Conservation (phyloP, 163 green algal species). For the Coccomyxa subellipsoidea region DNA sequence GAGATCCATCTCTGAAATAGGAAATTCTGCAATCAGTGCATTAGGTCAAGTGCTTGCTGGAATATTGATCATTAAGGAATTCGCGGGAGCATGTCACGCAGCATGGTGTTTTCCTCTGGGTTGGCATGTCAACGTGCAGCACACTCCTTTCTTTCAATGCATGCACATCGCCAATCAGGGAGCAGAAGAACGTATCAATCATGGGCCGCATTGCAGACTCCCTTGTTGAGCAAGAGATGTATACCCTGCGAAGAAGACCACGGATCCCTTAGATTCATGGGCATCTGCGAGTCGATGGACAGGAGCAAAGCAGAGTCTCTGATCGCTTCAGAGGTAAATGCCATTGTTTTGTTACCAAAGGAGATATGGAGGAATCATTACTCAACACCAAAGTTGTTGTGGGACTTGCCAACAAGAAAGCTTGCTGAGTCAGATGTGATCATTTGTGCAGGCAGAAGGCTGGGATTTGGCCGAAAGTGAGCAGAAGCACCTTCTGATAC, state of each 20-base stretch:
- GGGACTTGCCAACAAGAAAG: background rate
- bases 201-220: background rate
- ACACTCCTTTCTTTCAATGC: background rate
- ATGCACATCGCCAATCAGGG: background rate
- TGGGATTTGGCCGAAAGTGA: conserved; percentile 22
- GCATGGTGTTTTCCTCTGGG: background rate
- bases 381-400: no score
- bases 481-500: conserved; percentile 4
- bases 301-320: conserved; percentile 11
- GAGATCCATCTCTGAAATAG: no score
- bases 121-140: background rate
- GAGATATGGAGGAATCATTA: no score
- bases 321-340: background rate
- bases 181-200: background rate
- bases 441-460: conserved; percentile 7
- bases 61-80: no score
- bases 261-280: conserved; percentile 26
- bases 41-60: no score
- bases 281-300: conserved; percentile 19
- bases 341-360: background rate
- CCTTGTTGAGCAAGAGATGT: conserved; percentile 15
- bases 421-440: background rate
- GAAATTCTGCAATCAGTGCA: no score
- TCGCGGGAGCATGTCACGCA: no score
- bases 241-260: conserved; percentile 31